phyloP scores from a whole-genome alignment of 768 basidiomycete species.

The Leccinellum luteum region DNA sequence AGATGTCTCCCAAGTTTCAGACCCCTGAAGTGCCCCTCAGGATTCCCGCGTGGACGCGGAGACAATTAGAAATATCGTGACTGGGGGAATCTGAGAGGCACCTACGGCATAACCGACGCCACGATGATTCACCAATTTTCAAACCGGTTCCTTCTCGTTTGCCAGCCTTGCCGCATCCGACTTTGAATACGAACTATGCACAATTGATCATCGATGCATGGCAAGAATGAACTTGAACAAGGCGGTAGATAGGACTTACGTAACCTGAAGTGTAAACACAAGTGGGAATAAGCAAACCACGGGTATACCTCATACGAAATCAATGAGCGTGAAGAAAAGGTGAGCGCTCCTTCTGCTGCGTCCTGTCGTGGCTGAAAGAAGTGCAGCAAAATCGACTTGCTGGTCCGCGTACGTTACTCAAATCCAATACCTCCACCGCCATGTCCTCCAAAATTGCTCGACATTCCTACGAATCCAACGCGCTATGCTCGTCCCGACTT shows the following conservation, averaged over 20 bases:
- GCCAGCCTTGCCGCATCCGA: not conserved
- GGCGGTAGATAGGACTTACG: not conserved
- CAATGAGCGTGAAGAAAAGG: conserved; percentile 62
- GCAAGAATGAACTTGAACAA: not conserved
- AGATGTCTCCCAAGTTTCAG: no score
- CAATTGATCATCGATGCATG: not conserved
- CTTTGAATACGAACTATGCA: not conserved
- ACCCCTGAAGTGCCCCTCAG: no score
- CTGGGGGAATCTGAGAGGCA: not conserved
- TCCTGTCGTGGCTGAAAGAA: not conserved
- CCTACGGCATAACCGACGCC: not conserved
- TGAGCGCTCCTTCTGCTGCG: conserved; percentile 13
- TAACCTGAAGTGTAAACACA: conserved; percentile 18
- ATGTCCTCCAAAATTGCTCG: conserved; percentile 93
- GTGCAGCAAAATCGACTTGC: conserved; percentile 76
- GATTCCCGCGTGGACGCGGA: not conserved
- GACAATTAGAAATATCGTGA: not conserved
- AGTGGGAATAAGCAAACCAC: conserved; percentile 10
- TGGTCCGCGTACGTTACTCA: conserved; percentile 89
- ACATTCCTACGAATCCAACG: conserved; percentile 86
- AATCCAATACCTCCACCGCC: conserved; percentile 95
- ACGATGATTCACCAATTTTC: not conserved
- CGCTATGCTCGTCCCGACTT: conserved; percentile 89
- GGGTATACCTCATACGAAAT: not conserved
- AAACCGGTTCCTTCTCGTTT: not conserved